phyloP scores from a whole-genome alignment of 192 early-diverging fungal species.

The Cetraspora pellucida region DNA sequence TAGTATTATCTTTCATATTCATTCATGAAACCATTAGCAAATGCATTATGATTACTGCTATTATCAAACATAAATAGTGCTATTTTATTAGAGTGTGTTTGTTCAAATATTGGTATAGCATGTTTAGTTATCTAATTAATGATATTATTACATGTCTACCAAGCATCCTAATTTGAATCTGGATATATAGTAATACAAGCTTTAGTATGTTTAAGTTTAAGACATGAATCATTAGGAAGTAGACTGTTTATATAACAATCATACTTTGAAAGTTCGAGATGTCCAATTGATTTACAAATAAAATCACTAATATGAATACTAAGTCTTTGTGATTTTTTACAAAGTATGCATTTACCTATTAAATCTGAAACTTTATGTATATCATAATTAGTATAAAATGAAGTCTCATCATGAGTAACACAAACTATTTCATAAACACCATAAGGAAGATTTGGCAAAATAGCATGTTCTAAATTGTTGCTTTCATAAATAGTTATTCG shows the following conservation, averaged over 20 bases:
- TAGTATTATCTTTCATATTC: no score
- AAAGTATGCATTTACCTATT: neutral
- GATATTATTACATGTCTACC: no score
- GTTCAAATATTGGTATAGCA: no score
- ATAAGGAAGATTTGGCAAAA: neutral
- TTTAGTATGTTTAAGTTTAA: neutral
- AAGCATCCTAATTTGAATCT: constrained; percentile 12
- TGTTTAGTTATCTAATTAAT: no score
- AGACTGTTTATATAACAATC: neutral
- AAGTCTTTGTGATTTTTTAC: neutral
- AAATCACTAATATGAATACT: neutral
- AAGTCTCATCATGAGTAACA: neutral
- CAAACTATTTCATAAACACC: neutral
- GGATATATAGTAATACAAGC: constrained; percentile 12
- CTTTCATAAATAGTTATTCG: neutral
- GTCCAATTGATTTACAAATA: constrained; percentile 1
- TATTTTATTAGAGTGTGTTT: no score
- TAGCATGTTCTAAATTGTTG: neutral
- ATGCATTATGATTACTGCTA: no score
- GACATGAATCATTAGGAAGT: constrained; percentile 7
- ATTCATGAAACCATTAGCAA: no score
- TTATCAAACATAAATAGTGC: no score
- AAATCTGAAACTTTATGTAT: neutral
- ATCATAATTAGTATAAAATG: constrained; percentile 1
- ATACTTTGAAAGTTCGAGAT: neutral